Percentiles rank a stretch among this genome's conserved stretches.
These are phyloP conservation scores for Wickerhamiella spandovensis DNA, from an alignment of 805 yeast genomes.

Conservation along the genomic window DNA sequence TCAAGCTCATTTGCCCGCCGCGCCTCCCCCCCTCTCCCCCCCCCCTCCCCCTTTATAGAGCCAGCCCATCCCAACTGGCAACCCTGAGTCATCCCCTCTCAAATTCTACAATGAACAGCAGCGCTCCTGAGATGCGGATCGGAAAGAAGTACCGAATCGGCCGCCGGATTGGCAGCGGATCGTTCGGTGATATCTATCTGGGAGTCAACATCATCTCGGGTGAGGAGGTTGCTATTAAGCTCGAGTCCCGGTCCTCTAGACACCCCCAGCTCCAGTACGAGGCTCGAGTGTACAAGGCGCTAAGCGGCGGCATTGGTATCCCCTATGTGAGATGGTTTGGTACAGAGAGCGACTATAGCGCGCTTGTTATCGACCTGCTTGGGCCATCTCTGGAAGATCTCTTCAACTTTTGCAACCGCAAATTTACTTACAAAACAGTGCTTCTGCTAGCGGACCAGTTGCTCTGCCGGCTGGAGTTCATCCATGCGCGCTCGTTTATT, in stretches of 20 bases:
- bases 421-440: constrained; percentile 87
- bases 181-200: constrained; percentile 92
- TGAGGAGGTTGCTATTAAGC: constrained; percentile 93
- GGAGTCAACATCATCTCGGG: constrained; percentile 86
- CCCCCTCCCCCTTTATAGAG: neutral
- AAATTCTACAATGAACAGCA: neutral
- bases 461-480: constrained; percentile 84
- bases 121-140: constrained; percentile 52
- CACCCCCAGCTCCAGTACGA: constrained; percentile 97
- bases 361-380: constrained; percentile 88
- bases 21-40: too few species aligned
- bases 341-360: constrained; percentile 89
- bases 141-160: constrained; percentile 92
- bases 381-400: constrained; percentile 94
- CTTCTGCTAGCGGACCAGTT: constrained; percentile 87
- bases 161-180: constrained; percentile 91
- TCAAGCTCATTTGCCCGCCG: neutral
- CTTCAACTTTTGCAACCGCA: constrained; percentile 90
- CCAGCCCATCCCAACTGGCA: neutral
- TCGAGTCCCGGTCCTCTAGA: constrained; percentile 78
- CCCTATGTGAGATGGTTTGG: constrained; percentile 97
- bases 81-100: neutral
- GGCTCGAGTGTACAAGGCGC: constrained; percentile 86
- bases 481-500: constrained; percentile 86
- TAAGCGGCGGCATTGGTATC: constrained; percentile 93